Evolutionary conservation across 805 yeast species (phyloP), one percentile per base, ranked within the genome.

Genomic region (Yarrowia hollandica): DNA sequence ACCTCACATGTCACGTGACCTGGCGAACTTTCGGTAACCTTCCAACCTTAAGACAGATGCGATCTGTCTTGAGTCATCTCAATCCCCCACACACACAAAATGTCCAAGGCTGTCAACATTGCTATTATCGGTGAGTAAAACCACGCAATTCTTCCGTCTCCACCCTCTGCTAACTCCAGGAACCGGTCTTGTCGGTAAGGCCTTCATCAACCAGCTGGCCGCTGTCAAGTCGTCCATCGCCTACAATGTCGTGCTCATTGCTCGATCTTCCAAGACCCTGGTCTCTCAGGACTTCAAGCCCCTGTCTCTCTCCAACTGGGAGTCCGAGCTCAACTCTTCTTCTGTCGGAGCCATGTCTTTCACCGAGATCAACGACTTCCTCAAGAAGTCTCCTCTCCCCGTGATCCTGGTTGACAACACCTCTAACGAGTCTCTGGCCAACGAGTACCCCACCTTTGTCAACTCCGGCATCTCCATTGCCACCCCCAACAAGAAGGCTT

Each of bases 401-500:
- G 82, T 89, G 30, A 86, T 94, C 64, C 76, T 94, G 61, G 87
- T 94, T 38, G 99, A 94, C 75, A 94, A 94, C 80, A 94, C 99
- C 52, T 90, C 98, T 26, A 88, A 85, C 72, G 88, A 82, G 63
- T 70, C 79, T 6, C 75, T 92, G 65, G 96, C 98, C 44, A 78
- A 80, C 41, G 80, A 82, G 58, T 94, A 94, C 73, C 88, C 96
- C 42, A 72, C 77, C 35, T 84, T 94, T 67, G 77, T 92, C 62
- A 72, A 79, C 64, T 81, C 78, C 61, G 96, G 96, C 34, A 84
- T 94, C 64, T 90, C 97, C 42, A 83, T 94, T 67, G 99, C 98
- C 16, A 94, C 99, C 42, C 99, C 99, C 65, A 94, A 94, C 80
- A 94, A 94, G 75, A 94, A 94, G 79, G 99, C 96, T 0, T 94